Conservation (phyloP, 23 red algal species). For the Gracilaria gracilis region DNA sequence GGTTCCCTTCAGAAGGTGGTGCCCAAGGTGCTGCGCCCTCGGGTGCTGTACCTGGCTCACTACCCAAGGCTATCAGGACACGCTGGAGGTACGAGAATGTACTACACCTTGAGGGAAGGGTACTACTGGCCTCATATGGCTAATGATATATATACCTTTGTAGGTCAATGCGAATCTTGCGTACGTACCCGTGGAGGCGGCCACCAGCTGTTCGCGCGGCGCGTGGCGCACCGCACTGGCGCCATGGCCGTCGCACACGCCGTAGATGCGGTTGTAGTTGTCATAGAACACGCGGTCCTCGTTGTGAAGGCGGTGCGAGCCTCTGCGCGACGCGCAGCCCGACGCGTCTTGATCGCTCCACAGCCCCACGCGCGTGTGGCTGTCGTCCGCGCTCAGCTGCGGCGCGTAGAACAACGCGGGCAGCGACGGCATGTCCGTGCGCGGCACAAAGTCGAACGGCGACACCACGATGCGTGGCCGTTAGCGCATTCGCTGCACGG, state of each 20-base stretch:
- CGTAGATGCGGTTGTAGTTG: constrained; percentile 13
- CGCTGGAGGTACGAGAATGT: too few species aligned
- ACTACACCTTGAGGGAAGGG: too few species aligned
- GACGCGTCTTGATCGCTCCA: constrained; percentile 1
- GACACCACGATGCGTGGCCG: not conserved
- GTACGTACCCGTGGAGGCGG: too few species aligned
- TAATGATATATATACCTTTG: too few species aligned
- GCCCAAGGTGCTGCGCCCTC: too few species aligned
- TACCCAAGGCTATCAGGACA: too few species aligned
- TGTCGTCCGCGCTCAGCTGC: not conserved
- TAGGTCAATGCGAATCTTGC: too few species aligned
- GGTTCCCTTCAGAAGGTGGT: too few species aligned
- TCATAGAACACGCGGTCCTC: constrained; percentile 51
- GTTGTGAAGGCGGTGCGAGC: too few species aligned
- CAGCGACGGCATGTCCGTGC: not conserved
- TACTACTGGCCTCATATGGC: too few species aligned
- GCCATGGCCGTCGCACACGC: constrained; percentile 57
- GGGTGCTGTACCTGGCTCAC: too few species aligned
- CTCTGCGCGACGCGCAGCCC: not conserved
- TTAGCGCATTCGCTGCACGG: not conserved
- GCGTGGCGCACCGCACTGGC: not conserved
- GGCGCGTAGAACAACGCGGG: constrained; percentile 6
- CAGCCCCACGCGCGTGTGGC: not conserved
- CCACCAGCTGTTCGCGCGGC: not conserved
- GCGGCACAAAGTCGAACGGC: not conserved